Base-by-base conservation (phyloP, 805 yeast species). In the Yarrowia sp. region DNA sequence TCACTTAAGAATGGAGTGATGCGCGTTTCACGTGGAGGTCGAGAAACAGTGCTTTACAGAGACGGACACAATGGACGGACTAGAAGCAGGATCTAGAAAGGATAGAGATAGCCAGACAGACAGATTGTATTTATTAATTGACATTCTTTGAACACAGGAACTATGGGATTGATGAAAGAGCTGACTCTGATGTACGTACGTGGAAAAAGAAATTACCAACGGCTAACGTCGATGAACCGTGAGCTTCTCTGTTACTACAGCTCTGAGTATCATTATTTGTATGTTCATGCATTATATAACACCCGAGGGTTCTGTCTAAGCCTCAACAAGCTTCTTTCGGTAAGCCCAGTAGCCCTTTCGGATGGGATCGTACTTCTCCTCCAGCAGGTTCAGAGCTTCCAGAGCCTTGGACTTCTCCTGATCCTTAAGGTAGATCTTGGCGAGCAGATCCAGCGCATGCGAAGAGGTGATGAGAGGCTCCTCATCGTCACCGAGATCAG, bases 381-480 rank as follows among this genome's bases (percentile, higher is more conserved):
- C 83, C 39, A 93, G 79, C n/a, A 83, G 74, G 5, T 79, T 79
- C 71, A 86, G 88, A 0, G 86, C 82, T 24, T 77, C 74, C 0
- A 72, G 66, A 1, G 90, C 84, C 52, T 77, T 73, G 0, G 71
- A 72, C 1, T 67, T 52, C 7, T 80, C 73, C 1, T 79, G 72
- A 19, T 70, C 70, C 19, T 74, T 69, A 15, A 76, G 68, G 69
- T 83, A 84, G 1, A 89, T 82, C 49, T 81, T 81, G 0, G 88
- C 88, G 42, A 89, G 76, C 9, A 84, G 69, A 72, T 90, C 94
- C 49, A 88, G 75, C 0, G 96, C 96, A 70, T 81, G 85, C 0
- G 87, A 79, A 1, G 92, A 86, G 68, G 75, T 75, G 1, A 84
- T 74, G 61, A 76, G 73, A 38, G 74, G 70, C 50, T 68, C 75